Evolutionary conservation across 768 basidiomycete species (phyloP).

Genomic region (Cystobasidium tubakii): DNA sequence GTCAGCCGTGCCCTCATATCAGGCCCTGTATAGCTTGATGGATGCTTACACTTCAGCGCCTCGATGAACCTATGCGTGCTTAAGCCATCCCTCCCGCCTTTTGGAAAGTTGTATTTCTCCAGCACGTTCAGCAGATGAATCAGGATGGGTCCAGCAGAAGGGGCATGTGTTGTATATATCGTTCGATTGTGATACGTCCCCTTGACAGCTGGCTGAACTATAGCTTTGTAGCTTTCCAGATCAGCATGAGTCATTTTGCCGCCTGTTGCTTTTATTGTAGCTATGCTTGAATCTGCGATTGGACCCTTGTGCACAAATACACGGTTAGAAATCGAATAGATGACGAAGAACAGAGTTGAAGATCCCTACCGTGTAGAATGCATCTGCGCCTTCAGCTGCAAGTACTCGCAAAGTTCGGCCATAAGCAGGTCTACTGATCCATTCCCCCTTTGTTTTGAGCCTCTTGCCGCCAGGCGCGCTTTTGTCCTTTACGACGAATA

Average conservation of each 20-base stretch:
- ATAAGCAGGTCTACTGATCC: slow-evolving; percentile 65
- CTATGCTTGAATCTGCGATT: slow-evolving; percentile 71
- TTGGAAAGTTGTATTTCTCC: slow-evolving; percentile 61
- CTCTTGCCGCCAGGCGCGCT: slow-evolving; percentile 52
- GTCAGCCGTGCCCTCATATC: neutral
- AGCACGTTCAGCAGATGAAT: slow-evolving; percentile 85
- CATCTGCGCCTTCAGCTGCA: slow-evolving; percentile 68
- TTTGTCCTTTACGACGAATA: slow-evolving; percentile 64
- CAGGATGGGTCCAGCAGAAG: slow-evolving; percentile 74
- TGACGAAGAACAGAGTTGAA: neutral
- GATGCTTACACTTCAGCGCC: slow-evolving; percentile 65
- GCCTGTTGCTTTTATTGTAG: slow-evolving; percentile 64
- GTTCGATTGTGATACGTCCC: slow-evolving; percentile 71
- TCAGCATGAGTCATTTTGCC: slow-evolving; percentile 75
- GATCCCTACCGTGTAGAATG: slow-evolving; percentile 67
- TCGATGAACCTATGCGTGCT: slow-evolving; percentile 77
- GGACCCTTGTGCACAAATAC: slow-evolving; percentile 55
- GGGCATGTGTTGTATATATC: slow-evolving; percentile 77
- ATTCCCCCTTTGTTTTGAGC: slow-evolving; percentile 68
- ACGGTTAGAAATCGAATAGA: slow-evolving; percentile 17
- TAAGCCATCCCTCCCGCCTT: slow-evolving; percentile 57
- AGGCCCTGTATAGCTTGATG: neutral
- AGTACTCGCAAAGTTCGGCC: slow-evolving; percentile 69
- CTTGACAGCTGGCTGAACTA: slow-evolving; percentile 65
- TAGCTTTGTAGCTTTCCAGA: slow-evolving; percentile 63